Conservation (phyloP, 2,329 filamentous ascomycete genomes). For the Trichophyton verrucosum region DNA sequence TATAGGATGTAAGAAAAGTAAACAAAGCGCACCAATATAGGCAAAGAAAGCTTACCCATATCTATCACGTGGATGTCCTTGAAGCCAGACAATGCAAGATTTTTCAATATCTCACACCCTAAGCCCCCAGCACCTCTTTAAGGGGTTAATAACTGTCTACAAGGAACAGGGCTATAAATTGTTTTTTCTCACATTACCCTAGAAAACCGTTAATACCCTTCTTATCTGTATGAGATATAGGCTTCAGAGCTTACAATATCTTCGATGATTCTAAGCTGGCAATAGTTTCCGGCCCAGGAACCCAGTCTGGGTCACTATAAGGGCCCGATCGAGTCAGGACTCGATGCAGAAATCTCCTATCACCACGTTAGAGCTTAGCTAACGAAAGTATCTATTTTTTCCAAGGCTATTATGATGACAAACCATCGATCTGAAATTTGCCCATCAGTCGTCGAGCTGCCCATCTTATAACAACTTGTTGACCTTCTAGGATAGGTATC, state of each 20-base stretch:
- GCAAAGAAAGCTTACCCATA: constrained; percentile 57
- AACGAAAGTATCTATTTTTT: constrained; percentile 16
- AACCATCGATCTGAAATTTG: constrained; percentile 18
- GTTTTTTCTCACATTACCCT: constrained; percentile 25
- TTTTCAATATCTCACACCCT: constrained; percentile 93
- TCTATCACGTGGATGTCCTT: constrained; percentile 97
- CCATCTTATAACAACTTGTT: neutral
- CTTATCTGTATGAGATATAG: neutral
- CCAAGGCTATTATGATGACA: constrained; percentile 2
- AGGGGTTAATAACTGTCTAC: constrained; percentile 6
- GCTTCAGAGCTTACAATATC: constrained; percentile 48
- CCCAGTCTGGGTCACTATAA: constrained; percentile 58
- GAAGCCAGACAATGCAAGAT: constrained; percentile 88
- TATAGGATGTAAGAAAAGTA: constrained; percentile 25
- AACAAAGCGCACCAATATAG: neutral
- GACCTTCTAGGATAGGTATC: no score
- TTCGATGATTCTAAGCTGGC: constrained; percentile 56
- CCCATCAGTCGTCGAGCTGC: neutral
- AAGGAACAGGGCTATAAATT: neutral
- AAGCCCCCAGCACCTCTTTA: constrained; percentile 78
- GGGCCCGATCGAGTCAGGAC: constrained; percentile 67
- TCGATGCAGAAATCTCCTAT: constrained; percentile 71
- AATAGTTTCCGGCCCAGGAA: constrained; percentile 40
- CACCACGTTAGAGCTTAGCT: neutral
- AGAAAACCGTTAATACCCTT: constrained; percentile 2